These are phyloP conservation scores for Cytauxzoon felis DNA, from an alignment of 169 alveolate species.

Conservation along the genomic window DNA sequence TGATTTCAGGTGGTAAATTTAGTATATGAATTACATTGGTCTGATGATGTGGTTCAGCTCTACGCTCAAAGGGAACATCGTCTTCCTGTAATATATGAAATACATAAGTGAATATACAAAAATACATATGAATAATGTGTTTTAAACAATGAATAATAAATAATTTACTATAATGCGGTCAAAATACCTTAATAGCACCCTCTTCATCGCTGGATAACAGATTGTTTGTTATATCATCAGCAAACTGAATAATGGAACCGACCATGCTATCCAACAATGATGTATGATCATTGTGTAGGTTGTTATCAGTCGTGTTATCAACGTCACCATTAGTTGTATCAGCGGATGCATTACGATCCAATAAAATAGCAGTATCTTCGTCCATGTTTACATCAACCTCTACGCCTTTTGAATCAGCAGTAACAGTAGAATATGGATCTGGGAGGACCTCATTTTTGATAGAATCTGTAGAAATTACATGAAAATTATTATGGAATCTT, in stretches of 20 bases:
- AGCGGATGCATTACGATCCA: neutral
- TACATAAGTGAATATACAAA: too few relatives aligned
- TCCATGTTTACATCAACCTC: slow-evolving; percentile 11
- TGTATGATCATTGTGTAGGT: too few relatives aligned
- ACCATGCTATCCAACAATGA: neutral
- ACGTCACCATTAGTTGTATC: neutral
- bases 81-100: slow-evolving; percentile 55
- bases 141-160: too few relatives aligned
- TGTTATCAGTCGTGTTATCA: neutral
- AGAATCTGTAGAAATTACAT: neutral
- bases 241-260: slow-evolving; percentile 10
- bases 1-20: slow-evolving; percentile 62
- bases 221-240: neutral
- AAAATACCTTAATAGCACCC: slow-evolving; percentile 40
- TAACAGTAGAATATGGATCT: neutral
- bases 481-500: neutral
- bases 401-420: neutral
- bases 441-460: neutral
- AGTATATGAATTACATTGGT: slow-evolving; percentile 25
- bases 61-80: slow-evolving; percentile 57
- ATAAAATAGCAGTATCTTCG: neutral
- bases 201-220: slow-evolving; percentile 39
- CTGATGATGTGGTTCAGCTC: neutral
- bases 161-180: neutral
- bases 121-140: too few relatives aligned